Base-by-base conservation (phyloP, 2,329 filamentous ascomycete species). In the Endocalyx cinctus region DNA sequence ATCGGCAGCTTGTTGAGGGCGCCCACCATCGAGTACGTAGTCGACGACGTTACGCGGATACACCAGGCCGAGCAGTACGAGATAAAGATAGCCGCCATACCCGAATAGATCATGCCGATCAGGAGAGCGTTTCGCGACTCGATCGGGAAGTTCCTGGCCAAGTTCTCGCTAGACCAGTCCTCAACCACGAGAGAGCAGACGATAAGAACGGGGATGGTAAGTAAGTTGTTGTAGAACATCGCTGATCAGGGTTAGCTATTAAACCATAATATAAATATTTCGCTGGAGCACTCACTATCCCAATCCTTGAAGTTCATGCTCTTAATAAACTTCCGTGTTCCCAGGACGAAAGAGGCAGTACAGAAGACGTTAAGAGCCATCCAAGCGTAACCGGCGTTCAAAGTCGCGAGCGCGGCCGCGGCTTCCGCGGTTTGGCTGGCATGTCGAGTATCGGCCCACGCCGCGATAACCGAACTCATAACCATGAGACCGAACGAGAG, bases 11-110 rank as follows among this genome's bases (percentile, higher is more conserved):
- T 98, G 76, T 98, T 98, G 54, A 98, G 73, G 13, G 90, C 87
- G 42, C 92, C 92, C 36, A 97, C 92, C 90, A 98, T 97, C 18
- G 87, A 94, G 71, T 97, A 98, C 3, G 92, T 98, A 7, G 92
- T 98, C 13, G 89, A 96, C 0, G 89, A 94, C 6, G 92, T 97
- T 45, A 95, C 86, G 47, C 92, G 89, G 45, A 98, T 94, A 59
- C 92, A 97, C 92, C 92, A 98, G 23, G 92, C 92, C 12, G 90
- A 96, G 57, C 88, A 94, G 74, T 98, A 98, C n/a, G 90, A 97
- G 63, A 98, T 98, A 67, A 96, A 95, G 55, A 97, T 89, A 31
- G 89, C 86, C 22, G 82, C 89, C 34, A 96, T 72, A 39, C 92
- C 92, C 5, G 92, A 96, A 64, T 97, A 84, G 54, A 97, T 68